phyloP scores from a whole-genome alignment of 129 eudicot genomes.

The Smallanthus sonchifolius region DNA sequence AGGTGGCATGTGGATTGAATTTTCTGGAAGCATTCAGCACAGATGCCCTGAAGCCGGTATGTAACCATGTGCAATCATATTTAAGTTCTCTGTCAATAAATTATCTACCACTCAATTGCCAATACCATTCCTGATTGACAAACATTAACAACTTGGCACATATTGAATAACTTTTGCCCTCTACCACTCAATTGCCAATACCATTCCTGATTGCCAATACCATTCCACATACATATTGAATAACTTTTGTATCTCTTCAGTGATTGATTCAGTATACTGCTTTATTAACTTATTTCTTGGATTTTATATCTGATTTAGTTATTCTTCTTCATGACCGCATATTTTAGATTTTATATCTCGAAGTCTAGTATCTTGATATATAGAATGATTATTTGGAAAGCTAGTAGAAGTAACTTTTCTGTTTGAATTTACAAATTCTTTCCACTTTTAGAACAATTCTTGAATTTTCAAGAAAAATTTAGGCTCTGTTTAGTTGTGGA shows the following conservation, averaged over 20 bases:
- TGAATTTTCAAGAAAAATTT: not conserved
- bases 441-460: not conserved
- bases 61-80: conserved; percentile 5
- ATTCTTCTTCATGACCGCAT: not conserved
- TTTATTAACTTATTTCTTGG: not conserved
- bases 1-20: conserved; percentile 50
- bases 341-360: not conserved
- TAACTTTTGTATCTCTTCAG: not conserved
- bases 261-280: not conserved
- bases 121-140: not conserved
- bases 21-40: conserved; percentile 46
- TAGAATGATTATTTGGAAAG: not conserved
- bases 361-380: not conserved
- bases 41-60: conserved; percentile 44
- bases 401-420: not conserved
- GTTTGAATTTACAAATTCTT: not conserved
- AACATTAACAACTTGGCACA: not conserved
- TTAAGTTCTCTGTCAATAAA: not conserved
- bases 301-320: not conserved
- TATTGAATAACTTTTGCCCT: too few relatives aligned
- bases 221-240: not conserved
- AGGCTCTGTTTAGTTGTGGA: not conserved
- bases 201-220: not conserved
- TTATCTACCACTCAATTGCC: not conserved
- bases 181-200: too few relatives aligned